Percentiles rank a stretch among this genome's conserved stretches.
phyloP scores from a whole-genome alignment of 1,139 yeast genomes.

The Wickerhamomyces sp. region DNA sequence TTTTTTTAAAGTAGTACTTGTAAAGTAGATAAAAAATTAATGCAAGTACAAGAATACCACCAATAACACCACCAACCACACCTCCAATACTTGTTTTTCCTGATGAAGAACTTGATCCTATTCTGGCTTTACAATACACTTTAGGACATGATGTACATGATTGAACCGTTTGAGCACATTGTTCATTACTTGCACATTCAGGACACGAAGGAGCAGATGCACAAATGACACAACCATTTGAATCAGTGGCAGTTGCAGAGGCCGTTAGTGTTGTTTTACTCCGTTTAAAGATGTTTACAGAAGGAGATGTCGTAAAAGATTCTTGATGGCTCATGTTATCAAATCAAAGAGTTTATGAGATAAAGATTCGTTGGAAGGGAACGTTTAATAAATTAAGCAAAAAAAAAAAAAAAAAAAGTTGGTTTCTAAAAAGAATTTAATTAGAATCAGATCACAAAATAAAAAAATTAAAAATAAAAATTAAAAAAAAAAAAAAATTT shows the following conservation, averaged over 20 bases:
- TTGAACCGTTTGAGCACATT: slow-evolving; percentile 45
- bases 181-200: slow-evolving; percentile 44
- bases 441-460: too few species aligned
- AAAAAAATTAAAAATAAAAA: too few species aligned
- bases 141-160: slow-evolving; percentile 56
- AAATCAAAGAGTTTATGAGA: too few species aligned
- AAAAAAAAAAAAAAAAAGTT: too few species aligned
- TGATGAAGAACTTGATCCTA: slow-evolving; percentile 9
- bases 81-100: slow-evolving; percentile 15
- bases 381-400: too few species aligned
- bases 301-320: too few species aligned
- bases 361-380: too few species aligned
- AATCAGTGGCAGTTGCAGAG: slow-evolving; percentile 21
- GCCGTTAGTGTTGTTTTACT: not conserved
- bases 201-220: slow-evolving; percentile 44
- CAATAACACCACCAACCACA: slow-evolving; percentile 56
- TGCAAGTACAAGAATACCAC: slow-evolving; percentile 51
- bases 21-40: slow-evolving; percentile 34
- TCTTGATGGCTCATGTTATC: too few species aligned
- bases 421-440: too few species aligned
- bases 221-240: slow-evolving; percentile 46
- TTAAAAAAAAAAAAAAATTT: too few species aligned
- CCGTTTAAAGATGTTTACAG: not conserved
- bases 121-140: slow-evolving; percentile 40
- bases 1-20: slow-evolving; percentile 33